Percentiles rank a stretch among this genome's conserved stretches.
Conservation (phyloP, 352 stramenopile species). For the Globisporangium heterothallicum region DNA sequence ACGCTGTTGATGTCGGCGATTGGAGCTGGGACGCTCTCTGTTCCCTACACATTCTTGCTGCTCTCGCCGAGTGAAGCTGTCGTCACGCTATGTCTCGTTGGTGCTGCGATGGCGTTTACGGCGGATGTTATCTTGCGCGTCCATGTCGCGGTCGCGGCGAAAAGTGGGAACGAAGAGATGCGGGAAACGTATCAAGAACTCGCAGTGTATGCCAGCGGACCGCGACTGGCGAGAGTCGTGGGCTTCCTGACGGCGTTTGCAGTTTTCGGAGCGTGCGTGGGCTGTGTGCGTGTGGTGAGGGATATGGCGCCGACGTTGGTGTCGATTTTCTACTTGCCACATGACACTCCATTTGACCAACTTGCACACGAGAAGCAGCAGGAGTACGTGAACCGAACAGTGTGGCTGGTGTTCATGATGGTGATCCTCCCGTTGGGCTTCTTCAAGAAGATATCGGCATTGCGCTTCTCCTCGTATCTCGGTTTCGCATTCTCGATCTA, state of each 20-base stretch:
- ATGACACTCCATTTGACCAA: slow-evolving; percentile 15
- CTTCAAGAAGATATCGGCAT: slow-evolving; percentile 64
- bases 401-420: slow-evolving; percentile 59
- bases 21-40: slow-evolving; percentile 42
- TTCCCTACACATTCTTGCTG: slow-evolving; percentile 68
- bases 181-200: slow-evolving; percentile 63
- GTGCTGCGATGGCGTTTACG: slow-evolving; percentile 65
- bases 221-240: slow-evolving; percentile 40
- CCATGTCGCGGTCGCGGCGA: slow-evolving; percentile 44
- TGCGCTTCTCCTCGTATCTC: slow-evolving; percentile 73
- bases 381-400: slow-evolving; percentile 23
- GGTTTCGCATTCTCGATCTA: slow-evolving; percentile 69
- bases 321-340: slow-evolving; percentile 25
- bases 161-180: slow-evolving; percentile 27
- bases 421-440: slow-evolving; percentile 60
- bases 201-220: slow-evolving; percentile 46
- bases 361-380: slow-evolving; percentile 27
- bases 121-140: slow-evolving; percentile 57
- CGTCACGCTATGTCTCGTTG: slow-evolving; percentile 39
- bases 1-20: slow-evolving; percentile 62
- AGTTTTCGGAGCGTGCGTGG: slow-evolving; percentile 73
- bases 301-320: slow-evolving; percentile 70
- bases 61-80: slow-evolving; percentile 36
- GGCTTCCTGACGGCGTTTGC: slow-evolving; percentile 61
- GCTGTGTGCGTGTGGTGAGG: slow-evolving; percentile 60